phyloP scores from a whole-genome alignment of 2,329 filamentous ascomycete genomes.

The Penicillium sp. region DNA sequence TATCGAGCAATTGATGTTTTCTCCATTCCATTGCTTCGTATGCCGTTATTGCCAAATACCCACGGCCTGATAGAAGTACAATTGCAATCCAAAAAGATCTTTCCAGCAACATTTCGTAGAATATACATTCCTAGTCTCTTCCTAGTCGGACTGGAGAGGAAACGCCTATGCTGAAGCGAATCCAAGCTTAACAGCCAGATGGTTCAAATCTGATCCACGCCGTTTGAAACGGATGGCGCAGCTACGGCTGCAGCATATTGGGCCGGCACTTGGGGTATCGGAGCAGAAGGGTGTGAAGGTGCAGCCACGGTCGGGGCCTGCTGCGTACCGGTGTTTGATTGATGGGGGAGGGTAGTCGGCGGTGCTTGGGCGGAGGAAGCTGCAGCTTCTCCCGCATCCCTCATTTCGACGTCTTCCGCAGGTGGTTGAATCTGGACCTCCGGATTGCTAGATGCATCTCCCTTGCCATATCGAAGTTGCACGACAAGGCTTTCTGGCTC shows the following conservation, averaged over 20 bases:
- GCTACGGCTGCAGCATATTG: conserved; percentile 3
- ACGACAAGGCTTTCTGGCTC: conserved; percentile 62
- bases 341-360: neutral
- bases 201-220: conserved; percentile 1
- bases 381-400: conserved; percentile 6
- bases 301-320: neutral
- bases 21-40: neutral
- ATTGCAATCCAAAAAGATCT: neutral
- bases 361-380: neutral
- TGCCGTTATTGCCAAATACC: neutral
- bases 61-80: neutral
- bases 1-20: neutral
- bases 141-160: neutral
- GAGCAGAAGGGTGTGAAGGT: neutral
- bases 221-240: conserved; percentile 6
- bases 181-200: neutral
- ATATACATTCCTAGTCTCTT: neutral
- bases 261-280: neutral
- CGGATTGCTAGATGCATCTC: conserved; percentile 16
- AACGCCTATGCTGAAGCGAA: neutral
- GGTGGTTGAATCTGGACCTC: conserved; percentile 16
- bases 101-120: neutral
- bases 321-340: neutral
- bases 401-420: conserved; percentile 10
- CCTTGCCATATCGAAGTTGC: conserved; percentile 50